Evolutionary conservation across 2,329 filamentous ascomycete species (phyloP).

Genomic region (Aspergillus brunneoviolaceus): DNA sequence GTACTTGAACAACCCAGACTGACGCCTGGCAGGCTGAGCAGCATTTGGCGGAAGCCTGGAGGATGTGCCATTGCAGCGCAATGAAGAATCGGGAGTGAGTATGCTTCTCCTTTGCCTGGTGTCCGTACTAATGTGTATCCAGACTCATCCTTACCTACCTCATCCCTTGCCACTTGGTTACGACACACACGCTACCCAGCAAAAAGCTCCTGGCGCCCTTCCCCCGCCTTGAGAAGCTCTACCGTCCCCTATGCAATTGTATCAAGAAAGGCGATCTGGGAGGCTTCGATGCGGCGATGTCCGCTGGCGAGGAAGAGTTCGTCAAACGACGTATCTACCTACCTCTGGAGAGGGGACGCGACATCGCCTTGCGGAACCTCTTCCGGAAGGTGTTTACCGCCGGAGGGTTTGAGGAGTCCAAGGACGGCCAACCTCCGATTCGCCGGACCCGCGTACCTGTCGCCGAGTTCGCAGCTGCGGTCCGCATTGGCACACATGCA

Average conservation of each 20-base stretch:
- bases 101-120: not conserved
- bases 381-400: slow-evolving; percentile 86
- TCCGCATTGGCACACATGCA: slow-evolving; percentile 65
- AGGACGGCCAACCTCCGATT: slow-evolving; percentile 63
- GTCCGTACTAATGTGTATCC: slow-evolving; percentile 22
- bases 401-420: slow-evolving; percentile 75
- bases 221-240: slow-evolving; percentile 73
- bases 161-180: slow-evolving; percentile 89
- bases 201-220: slow-evolving; percentile 69
- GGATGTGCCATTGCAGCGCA: slow-evolving; percentile 72
- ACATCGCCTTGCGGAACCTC: slow-evolving; percentile 88
- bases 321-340: slow-evolving; percentile 92
- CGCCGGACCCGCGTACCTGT: slow-evolving; percentile 75
- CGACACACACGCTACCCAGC: slow-evolving; percentile 79
- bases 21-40: slow-evolving; percentile 64
- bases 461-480: slow-evolving; percentile 78
- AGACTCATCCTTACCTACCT: slow-evolving; percentile 92
- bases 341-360: slow-evolving; percentile 85
- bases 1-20: slow-evolving; percentile 1
- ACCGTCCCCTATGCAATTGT: slow-evolving; percentile 72
- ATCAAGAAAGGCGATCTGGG: slow-evolving; percentile 81
- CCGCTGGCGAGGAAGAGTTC: slow-evolving; percentile 84
- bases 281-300: slow-evolving; percentile 79
- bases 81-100: slow-evolving; percentile 76
- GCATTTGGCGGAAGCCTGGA: slow-evolving; percentile 76